Evolutionary conservation across 164 flowering plant genomes (phyloP).

Genomic region (Protea cynaroides): DNA sequence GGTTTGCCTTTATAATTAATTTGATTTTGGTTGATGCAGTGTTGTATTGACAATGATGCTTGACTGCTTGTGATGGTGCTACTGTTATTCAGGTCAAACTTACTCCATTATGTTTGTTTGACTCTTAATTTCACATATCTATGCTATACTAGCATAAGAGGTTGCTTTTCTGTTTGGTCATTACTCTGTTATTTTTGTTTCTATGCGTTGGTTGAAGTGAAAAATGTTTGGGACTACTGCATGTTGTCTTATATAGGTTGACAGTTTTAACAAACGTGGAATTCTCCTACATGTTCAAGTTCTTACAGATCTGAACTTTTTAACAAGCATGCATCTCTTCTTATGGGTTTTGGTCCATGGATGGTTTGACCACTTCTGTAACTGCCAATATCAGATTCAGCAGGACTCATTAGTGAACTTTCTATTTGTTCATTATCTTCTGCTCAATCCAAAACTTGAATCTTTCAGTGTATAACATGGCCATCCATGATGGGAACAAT

Average conservation of each 20-base stretch:
- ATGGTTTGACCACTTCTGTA: slow-evolving; percentile 43
- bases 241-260: slow-evolving; percentile 46
- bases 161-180: background rate
- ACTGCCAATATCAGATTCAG: background rate
- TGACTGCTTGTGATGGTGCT: slow-evolving; percentile 35
- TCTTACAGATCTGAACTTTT: slow-evolving; percentile 75
- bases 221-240: background rate
- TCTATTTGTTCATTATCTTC: background rate
- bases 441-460: background rate
- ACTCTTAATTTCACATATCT: background rate
- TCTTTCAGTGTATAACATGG: slow-evolving; percentile 56
- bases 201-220: background rate
- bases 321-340: slow-evolving; percentile 82
- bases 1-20: background rate
- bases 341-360: slow-evolving; percentile 97
- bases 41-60: slow-evolving; percentile 51
- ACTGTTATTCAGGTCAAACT: slow-evolving; percentile 38
- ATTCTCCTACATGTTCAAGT: slow-evolving; percentile 77
- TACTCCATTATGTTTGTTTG: background rate
- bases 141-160: too few relatives aligned
- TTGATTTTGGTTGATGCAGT: slow-evolving; percentile 22
- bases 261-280: slow-evolving; percentile 79
- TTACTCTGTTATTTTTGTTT: background rate
- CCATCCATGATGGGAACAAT: slow-evolving; percentile 53
- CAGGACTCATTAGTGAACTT: background rate